Conservation (phyloP, 2,329 filamentous ascomycete genomes). For the Aspergillus brasiliensis region DNA sequence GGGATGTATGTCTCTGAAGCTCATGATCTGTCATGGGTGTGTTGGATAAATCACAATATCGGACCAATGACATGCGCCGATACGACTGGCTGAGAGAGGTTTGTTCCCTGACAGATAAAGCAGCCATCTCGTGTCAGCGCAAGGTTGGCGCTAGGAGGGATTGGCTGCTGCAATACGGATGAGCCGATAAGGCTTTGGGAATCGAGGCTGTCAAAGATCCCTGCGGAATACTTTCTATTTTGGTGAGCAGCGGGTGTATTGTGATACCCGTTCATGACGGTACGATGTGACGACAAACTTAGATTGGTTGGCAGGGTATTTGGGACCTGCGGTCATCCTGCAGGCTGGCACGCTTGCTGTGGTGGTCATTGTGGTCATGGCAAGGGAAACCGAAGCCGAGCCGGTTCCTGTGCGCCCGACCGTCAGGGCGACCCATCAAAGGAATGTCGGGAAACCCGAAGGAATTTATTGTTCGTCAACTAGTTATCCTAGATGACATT, state of each 20-base stretch:
- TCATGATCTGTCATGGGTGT: slow-evolving; percentile 7
- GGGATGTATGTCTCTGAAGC: neutral
- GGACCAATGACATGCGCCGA: neutral
- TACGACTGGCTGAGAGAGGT: neutral
- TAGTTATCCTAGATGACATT: no score
- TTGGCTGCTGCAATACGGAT: neutral
- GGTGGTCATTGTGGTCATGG: neutral
- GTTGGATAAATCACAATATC: neutral
- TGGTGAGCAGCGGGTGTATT: neutral
- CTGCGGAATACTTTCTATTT: neutral
- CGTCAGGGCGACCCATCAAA: neutral
- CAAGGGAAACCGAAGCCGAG: neutral
- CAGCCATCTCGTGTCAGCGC: neutral
- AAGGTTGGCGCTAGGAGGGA: neutral
- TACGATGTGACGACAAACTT: neutral
- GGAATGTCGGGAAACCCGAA: neutral
- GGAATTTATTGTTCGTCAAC: no score
- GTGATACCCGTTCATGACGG: neutral
- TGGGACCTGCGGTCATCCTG: neutral
- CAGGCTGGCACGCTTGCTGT: neutral
- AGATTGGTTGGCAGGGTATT: neutral
- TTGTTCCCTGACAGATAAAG: neutral
- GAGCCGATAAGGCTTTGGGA: neutral
- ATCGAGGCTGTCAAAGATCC: neutral
- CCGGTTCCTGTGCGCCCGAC: neutral